Conservation (phyloP, 1,284 basidiomycete species). For the Chiua sp. region DNA sequence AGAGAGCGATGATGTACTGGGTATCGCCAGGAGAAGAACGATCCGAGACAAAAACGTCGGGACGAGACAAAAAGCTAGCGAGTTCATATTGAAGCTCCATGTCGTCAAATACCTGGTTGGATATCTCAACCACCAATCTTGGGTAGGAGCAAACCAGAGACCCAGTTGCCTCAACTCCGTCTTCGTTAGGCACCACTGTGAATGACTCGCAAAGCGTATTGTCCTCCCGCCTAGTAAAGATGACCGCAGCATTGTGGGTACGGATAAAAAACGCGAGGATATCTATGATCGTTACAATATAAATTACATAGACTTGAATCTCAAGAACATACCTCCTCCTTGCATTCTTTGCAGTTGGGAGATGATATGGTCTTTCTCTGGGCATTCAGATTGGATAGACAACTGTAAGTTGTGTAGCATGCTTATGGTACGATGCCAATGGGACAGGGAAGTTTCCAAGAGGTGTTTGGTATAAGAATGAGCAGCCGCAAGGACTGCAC, state of each 20-base stretch:
- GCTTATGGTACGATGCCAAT: constrained; percentile 6
- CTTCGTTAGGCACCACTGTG: constrained; percentile 19
- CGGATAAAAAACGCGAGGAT: too few species aligned
- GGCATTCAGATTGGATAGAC: not conserved
- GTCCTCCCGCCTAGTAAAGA: too few species aligned
- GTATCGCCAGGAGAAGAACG: constrained; percentile 20
- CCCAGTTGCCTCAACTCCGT: constrained; percentile 22
- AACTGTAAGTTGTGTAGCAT: constrained; percentile 1
- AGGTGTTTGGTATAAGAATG: constrained; percentile 1
- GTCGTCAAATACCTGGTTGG: constrained; percentile 19
- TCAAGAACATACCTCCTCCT: too few species aligned
- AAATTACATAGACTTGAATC: too few species aligned
- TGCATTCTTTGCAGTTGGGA: constrained; percentile 15
- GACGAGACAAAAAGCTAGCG: constrained; percentile 16
- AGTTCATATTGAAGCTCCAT: constrained; percentile 29
- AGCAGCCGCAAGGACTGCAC: constrained; percentile 2
- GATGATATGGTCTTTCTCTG: too few species aligned
- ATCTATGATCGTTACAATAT: too few species aligned
- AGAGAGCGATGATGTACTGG: constrained; percentile 18
- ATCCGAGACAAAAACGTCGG: constrained; percentile 19
- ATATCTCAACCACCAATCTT: constrained; percentile 26
- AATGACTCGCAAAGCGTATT: too few species aligned
- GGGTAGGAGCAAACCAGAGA: constrained; percentile 37
- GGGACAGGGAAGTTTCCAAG: not conserved
- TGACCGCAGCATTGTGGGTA: too few species aligned